Conservation (phyloP, 2,329 filamentous ascomycete genomes). For the Ophiostoma piceae region DNA sequence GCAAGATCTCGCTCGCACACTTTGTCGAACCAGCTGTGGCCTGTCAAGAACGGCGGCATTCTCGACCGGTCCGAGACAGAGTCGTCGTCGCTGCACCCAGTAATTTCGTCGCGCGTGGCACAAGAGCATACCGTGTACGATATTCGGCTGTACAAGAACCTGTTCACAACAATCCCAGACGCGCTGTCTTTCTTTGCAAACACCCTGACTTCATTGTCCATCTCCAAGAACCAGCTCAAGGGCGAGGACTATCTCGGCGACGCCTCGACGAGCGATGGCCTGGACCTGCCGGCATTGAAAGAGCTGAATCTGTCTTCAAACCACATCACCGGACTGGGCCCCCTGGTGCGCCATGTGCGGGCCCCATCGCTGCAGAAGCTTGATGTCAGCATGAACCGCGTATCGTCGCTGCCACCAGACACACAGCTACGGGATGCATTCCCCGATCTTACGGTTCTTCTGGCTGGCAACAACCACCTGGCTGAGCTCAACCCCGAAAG, state of each 20-base stretch:
- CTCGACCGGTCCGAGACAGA: constrained; percentile 66
- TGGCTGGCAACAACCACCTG: constrained; percentile 76
- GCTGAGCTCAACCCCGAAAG: constrained; percentile 65
- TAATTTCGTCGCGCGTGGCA: constrained; percentile 52
- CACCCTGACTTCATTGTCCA: constrained; percentile 64
- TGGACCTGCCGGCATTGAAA: constrained; percentile 67
- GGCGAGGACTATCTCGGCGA: constrained; percentile 56
- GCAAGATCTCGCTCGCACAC: constrained; percentile 47
- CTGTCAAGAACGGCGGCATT: constrained; percentile 54
- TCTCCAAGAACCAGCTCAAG: constrained; percentile 69
- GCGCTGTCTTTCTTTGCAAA: constrained; percentile 66
- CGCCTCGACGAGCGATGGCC: constrained; percentile 42
- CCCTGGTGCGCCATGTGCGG: constrained; percentile 60
- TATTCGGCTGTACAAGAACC: constrained; percentile 71
- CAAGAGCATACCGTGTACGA: constrained; percentile 48
- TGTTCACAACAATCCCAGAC: constrained; percentile 63
- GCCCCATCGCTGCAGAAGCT: constrained; percentile 71
- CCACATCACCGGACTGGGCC: constrained; percentile 63
- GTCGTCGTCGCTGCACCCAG: constrained; percentile 54
- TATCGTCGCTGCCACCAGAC: constrained; percentile 59
- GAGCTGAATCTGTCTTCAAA: constrained; percentile 73
- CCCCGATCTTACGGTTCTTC: constrained; percentile 63
- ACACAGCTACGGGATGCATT: constrained; percentile 57
- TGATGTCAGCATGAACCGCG: constrained; percentile 77
- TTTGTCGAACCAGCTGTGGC: constrained; percentile 43